phyloP scores from a whole-genome alignment of 768 basidiomycete species.

The Pulveroboletus sp. region DNA sequence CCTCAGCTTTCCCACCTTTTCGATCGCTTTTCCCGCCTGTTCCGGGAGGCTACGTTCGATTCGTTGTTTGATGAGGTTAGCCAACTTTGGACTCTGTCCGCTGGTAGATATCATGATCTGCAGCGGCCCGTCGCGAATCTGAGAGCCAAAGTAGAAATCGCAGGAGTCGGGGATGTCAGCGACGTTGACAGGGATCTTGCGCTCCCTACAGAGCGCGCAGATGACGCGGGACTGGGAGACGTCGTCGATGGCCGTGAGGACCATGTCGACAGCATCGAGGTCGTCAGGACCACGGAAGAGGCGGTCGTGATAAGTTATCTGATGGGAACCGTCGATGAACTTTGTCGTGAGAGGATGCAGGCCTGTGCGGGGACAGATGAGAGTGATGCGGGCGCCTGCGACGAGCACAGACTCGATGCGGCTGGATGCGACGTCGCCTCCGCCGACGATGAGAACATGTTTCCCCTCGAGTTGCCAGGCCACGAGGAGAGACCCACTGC shows the following conservation, averaged over 20 bases:
- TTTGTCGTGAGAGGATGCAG: slow-evolving; percentile 57
- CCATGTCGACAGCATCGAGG: slow-evolving; percentile 72
- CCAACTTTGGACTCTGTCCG: slow-evolving; percentile 88
- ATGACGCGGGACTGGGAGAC: slow-evolving; percentile 69
- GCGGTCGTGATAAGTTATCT: slow-evolving; percentile 70
- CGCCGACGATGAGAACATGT: slow-evolving; percentile 86
- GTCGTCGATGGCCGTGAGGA: slow-evolving; percentile 91
- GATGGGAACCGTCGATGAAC: slow-evolving; percentile 42
- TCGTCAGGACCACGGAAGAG: slow-evolving; percentile 63
- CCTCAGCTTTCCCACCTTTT: slow-evolving; percentile 73
- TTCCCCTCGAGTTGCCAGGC: slow-evolving; percentile 91
- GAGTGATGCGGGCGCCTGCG: slow-evolving; percentile 71
- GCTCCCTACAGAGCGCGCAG: slow-evolving; percentile 59
- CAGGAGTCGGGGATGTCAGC: slow-evolving; percentile 94
- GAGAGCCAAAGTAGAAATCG: slow-evolving; percentile 98
- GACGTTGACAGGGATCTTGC: slow-evolving; percentile 84
- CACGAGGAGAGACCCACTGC: slow-evolving; percentile 77
- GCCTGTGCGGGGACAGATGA: slow-evolving; percentile 69
- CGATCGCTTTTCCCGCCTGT: slow-evolving; percentile 72
- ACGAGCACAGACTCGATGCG: slow-evolving; percentile 82
- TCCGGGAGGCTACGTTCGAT: slow-evolving; percentile 68
- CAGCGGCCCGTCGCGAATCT: slow-evolving; percentile 84
- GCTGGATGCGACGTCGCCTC: slow-evolving; percentile 87
- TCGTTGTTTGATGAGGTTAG: slow-evolving; percentile 70
- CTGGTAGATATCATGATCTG: slow-evolving; percentile 97